Conservation (phyloP, 1,139 yeast species). For the Wickerhamiella infanticola region DNA sequence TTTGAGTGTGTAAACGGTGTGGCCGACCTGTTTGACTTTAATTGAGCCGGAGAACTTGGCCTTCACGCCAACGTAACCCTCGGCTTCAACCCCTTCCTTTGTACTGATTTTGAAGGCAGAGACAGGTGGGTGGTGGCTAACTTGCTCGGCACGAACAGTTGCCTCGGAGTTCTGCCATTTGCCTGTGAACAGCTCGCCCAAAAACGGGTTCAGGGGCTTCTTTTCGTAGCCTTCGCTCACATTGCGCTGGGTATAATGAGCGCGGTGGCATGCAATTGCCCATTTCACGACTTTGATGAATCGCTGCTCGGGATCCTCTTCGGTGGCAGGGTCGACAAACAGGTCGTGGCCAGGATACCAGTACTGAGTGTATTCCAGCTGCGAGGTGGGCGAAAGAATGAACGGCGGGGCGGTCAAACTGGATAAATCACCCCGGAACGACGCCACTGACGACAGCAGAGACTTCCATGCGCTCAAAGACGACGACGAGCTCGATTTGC, state of each 20-base stretch:
- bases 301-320: slow-evolving; percentile 36
- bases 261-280: slow-evolving; percentile 81
- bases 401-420: slow-evolving; percentile 97
- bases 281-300: slow-evolving; percentile 73
- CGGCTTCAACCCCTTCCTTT: slow-evolving; percentile 41
- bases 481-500: slow-evolving; percentile 6
- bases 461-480: slow-evolving; percentile 47
- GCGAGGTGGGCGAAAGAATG: slow-evolving; percentile 77
- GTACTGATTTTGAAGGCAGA: slow-evolving; percentile 75
- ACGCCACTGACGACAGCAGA: slow-evolving; percentile 78
- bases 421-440: slow-evolving; percentile 87
- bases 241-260: slow-evolving; percentile 86
- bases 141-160: slow-evolving; percentile 70
- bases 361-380: slow-evolving; percentile 80
- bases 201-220: slow-evolving; percentile 87
- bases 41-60: slow-evolving; percentile 70
- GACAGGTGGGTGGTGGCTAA: slow-evolving; percentile 89
- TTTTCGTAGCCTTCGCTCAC: slow-evolving; percentile 87
- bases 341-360: slow-evolving; percentile 72
- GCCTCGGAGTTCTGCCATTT: slow-evolving; percentile 49
- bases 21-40: slow-evolving; percentile 83
- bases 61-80: slow-evolving; percentile 82
- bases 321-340: slow-evolving; percentile 49
- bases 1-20: slow-evolving; percentile 54
- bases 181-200: slow-evolving; percentile 86